Evolutionary conservation across 2,329 filamentous ascomycete species (phyloP).

Genomic region (Sordariomycetes sp.): DNA sequence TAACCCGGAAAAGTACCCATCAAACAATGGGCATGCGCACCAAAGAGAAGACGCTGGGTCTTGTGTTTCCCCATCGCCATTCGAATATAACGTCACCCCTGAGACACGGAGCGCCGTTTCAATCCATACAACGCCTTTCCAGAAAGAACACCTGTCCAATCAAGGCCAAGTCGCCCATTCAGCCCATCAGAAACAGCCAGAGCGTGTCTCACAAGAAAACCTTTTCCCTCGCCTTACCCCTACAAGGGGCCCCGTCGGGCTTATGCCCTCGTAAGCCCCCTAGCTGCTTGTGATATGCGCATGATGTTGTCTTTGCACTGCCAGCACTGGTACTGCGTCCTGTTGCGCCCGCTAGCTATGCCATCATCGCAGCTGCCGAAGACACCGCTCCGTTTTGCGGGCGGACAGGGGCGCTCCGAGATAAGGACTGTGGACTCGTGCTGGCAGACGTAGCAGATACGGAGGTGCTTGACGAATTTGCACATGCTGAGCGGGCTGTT

Average conservation of each 20-base stretch:
- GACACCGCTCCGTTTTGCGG: conserved; percentile 16
- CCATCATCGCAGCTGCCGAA: conserved; percentile 25
- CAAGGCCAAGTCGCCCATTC: not conserved
- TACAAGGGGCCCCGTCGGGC: not conserved
- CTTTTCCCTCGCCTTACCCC: not conserved
- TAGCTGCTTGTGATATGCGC: conserved; percentile 9
- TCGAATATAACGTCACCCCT: not conserved
- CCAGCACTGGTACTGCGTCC: conserved; percentile 22
- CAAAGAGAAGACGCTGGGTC: not conserved
- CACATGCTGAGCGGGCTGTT: conserved; percentile 19
- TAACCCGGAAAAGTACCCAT: not conserved
- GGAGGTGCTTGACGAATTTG: conserved; percentile 23
- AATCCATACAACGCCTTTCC: not conserved
- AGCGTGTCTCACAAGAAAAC: not conserved
- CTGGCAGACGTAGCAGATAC: conserved; percentile 21
- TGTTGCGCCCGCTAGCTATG: conserved; percentile 16
- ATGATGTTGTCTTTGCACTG: conserved; percentile 19
- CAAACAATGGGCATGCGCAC: not conserved
- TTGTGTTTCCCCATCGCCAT: not conserved
- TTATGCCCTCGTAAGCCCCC: not conserved
- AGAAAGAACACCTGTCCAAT: not conserved
- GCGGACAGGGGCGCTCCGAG: conserved; percentile 21
- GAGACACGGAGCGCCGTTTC: not conserved
- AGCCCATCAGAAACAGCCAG: not conserved
- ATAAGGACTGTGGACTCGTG: conserved; percentile 24